phyloP scores from a whole-genome alignment of 169 alveolate species.

The Condylostoma magnum region DNA sequence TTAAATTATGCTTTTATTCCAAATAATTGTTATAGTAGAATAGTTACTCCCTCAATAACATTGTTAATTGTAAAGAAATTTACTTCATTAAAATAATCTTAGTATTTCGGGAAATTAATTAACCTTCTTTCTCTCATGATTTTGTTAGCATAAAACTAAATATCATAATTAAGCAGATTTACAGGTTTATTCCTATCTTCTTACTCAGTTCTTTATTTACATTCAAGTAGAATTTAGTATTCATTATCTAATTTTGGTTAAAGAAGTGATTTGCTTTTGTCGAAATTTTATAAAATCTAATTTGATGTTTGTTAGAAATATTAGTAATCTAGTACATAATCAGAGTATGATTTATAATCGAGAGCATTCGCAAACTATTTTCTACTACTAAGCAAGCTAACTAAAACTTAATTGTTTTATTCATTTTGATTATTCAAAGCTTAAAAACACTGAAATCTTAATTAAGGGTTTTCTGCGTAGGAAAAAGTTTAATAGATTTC shows the following conservation, averaged over 20 bases:
- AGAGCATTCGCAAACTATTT: background rate
- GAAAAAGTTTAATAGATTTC: background rate
- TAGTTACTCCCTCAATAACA: conserved; percentile 8
- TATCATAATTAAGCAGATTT: conserved; percentile 3
- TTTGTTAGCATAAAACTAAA: background rate
- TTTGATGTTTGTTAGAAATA: background rate
- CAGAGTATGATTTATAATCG: conserved; percentile 10
- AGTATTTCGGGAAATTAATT: background rate
- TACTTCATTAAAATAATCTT: background rate
- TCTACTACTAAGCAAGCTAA: background rate
- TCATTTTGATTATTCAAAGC: background rate
- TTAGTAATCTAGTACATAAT: background rate
- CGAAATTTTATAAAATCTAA: background rate
- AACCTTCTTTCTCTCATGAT: background rate
- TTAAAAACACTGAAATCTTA: background rate
- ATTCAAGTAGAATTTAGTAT: background rate
- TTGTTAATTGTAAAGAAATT: conserved; percentile 20
- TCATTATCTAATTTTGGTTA: conserved; percentile 20
- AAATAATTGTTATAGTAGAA: background rate
- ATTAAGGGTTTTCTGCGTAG: background rate
- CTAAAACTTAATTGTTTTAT: background rate
- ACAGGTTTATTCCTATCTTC: conserved; percentile 14
- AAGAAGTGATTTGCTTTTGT: background rate
- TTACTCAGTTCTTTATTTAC: conserved; percentile 8
- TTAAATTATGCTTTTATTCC: background rate